phyloP scores from a whole-genome alignment of 306 rosid genomes.

The Citrullus amarus region DNA sequence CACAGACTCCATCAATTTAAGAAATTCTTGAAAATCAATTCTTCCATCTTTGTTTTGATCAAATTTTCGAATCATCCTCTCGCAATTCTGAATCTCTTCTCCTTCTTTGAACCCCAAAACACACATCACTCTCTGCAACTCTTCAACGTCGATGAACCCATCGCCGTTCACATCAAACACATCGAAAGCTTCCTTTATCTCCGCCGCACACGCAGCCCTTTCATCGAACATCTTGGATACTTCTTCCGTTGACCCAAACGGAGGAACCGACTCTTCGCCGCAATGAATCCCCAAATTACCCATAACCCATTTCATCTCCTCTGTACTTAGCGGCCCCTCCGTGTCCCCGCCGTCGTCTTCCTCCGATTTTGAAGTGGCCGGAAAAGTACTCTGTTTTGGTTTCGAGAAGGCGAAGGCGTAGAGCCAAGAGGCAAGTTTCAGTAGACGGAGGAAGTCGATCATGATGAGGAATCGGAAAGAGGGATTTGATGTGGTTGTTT shows the following conservation, averaged over 20 bases:
- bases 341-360: neutral
- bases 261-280: neutral
- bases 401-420: neutral
- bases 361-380: neutral
- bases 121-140: conserved; percentile 19
- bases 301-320: conserved; percentile 11
- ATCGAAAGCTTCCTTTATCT: conserved; percentile 25
- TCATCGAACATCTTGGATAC: conserved; percentile 8
- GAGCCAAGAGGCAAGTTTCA: neutral
- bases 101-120: conserved; percentile 23
- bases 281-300: conserved; percentile 16
- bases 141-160: conserved; percentile 28
- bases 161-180: conserved; percentile 34
- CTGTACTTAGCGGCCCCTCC: neutral
- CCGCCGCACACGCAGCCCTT: conserved; percentile 18
- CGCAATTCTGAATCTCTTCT: conserved; percentile 10
- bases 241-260: conserved; percentile 2
- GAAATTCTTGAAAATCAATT: conserved; percentile 27
- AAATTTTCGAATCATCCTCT: conserved; percentile 21
- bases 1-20: conserved; percentile 14
- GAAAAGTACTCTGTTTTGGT: neutral
- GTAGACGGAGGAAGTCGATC: neutral
- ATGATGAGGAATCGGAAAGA: neutral
- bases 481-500: neutral
- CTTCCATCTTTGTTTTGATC: conserved; percentile 24